These are phyloP conservation scores for Pythium phragmitis DNA, from an alignment of 352 stramenopile genomes.

Conservation along the genomic window DNA sequence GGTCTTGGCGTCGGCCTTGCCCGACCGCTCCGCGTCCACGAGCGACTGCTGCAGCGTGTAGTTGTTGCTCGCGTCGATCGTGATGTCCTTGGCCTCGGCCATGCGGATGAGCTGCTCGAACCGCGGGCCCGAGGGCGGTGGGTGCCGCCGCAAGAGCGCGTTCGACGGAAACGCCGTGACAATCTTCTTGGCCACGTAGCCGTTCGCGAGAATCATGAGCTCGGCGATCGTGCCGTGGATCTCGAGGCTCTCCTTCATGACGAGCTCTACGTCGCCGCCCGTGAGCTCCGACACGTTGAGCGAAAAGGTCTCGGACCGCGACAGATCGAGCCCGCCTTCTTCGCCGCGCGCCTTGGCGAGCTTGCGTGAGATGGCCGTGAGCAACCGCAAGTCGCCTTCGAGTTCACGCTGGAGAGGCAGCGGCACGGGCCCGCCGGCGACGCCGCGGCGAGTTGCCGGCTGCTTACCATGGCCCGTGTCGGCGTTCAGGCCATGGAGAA, in stretches of 20 bases:
- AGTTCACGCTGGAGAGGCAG: constrained; percentile 51
- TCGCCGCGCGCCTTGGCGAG: constrained; percentile 58
- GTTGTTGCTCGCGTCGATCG: constrained; percentile 79
- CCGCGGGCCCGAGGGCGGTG: constrained; percentile 66
- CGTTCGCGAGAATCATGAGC: constrained; percentile 94
- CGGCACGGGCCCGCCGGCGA: constrained; percentile 68
- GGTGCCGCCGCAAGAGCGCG: constrained; percentile 87
- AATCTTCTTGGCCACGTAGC: constrained; percentile 84
- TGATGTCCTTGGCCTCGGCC: constrained; percentile 63
- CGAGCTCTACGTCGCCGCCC: constrained; percentile 69
- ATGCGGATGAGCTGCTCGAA: constrained; percentile 78
- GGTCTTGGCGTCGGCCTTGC: constrained; percentile 71
- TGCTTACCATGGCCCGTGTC: constrained; percentile 39
- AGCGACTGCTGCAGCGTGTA: constrained; percentile 82
- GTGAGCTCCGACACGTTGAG: constrained; percentile 70
- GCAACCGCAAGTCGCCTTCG: constrained; percentile 49
- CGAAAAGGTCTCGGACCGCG: constrained; percentile 84
- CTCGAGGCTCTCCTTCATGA: constrained; percentile 89
- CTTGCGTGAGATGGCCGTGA: constrained; percentile 67
- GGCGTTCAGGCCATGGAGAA: constrained; percentile 66
- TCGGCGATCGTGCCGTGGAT: constrained; percentile 94
- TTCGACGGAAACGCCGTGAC: constrained; percentile 74
- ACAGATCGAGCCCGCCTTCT: constrained; percentile 76
- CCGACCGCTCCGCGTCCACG: constrained; percentile 48
- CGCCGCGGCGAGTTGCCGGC: constrained; percentile 32